Evolutionary conservation across 345 rosid genomes (phyloP), one percentile per base, ranked within the genome.

Genomic region (Eucalyptus cloeziana): DNA sequence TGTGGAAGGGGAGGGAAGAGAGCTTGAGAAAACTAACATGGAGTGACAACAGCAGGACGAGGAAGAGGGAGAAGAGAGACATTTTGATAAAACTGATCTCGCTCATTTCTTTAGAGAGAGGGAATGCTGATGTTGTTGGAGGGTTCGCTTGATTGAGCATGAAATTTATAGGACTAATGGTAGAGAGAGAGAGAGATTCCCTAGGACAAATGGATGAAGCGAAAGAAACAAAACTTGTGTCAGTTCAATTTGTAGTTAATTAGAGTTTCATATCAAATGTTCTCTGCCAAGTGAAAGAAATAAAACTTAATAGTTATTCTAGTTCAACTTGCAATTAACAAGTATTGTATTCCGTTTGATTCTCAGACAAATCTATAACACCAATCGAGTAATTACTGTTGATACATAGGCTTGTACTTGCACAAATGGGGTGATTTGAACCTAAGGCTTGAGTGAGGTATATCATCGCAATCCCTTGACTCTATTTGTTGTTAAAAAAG

Each of bases 1-100:
- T 67, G 79, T 67, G 79, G 79, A 67, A 67, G 79, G 79, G 79
- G 22, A 67, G 40, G 79, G 79, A 8, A 67, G 40, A 31, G 79
- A 31, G 79, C 79, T 67, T 7, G 79, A 31, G 79, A 67, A 31
- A 67, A 67, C 91, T 93, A 92, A 94, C 96, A 88, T 69, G 88
- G 91, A 92, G 37, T 88, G 90, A 50, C 31, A 52, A 31, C 4
- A 67, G 79, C 40, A 67, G 79, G 79, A 16, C 16, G 21, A 67
- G 22, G 79, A 67, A 67, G 79, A 67, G 40, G 43, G 43, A 31
- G 43, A 67, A 31, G 22, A 67, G 22, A 67, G 79, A 67, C 79
- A 67, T 31, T 31, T 31, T 67, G 2, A 19, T 4, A 31, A 31
- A 67, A 67, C 12, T 31, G 79, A 67, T 67, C 79, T 31, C 1